These are phyloP conservation scores for Phytophthora fragariaefolia DNA, from an alignment of 352 stramenopile genomes.

Conservation along the genomic window DNA sequence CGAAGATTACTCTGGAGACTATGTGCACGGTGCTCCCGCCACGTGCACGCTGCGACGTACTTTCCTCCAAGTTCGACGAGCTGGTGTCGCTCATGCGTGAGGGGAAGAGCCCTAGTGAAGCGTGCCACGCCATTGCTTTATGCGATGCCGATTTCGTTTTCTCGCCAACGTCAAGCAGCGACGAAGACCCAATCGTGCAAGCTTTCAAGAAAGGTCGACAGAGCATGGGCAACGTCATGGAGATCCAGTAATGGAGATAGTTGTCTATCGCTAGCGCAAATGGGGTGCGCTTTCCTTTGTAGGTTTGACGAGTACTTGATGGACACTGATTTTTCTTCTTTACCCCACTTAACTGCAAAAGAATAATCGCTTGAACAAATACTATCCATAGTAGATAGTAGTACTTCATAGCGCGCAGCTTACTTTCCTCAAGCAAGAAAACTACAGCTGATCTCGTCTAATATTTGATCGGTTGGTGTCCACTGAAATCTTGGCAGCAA, in stretches of 20 bases:
- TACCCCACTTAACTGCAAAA: slow-evolving; percentile 4
- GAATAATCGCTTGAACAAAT: slow-evolving; percentile 24
- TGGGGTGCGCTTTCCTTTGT: slow-evolving; percentile 20
- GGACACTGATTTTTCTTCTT: slow-evolving; percentile 17
- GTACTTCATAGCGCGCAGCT: too few species aligned
- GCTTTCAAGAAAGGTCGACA: slow-evolving; percentile 39
- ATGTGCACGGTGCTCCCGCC: slow-evolving; percentile 80
- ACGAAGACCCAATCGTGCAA: slow-evolving; percentile 31
- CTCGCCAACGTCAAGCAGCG: slow-evolving; percentile 14
- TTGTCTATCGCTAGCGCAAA: slow-evolving; percentile 12
- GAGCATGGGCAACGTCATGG: slow-evolving; percentile 48
- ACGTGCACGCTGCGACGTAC: slow-evolving; percentile 61
- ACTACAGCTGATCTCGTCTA: slow-evolving; percentile 39
- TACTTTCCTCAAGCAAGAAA: slow-evolving; percentile 28
- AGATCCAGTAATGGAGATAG: slow-evolving; percentile 48
- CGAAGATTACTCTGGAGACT: slow-evolving; percentile 74
- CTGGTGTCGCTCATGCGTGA: slow-evolving; percentile 60
- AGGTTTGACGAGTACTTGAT: slow-evolving; percentile 17
- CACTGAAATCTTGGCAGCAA: slow-evolving; percentile 36
- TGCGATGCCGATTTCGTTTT: slow-evolving; percentile 58
- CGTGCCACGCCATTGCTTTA: slow-evolving; percentile 62
- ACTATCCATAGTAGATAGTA: too few species aligned
- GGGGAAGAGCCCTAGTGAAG: slow-evolving; percentile 67
- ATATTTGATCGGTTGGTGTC: slow-evolving; percentile 24
- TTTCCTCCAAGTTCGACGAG: slow-evolving; percentile 82